Conservation (phyloP, 2,329 filamentous ascomycete genomes). For the Diaporthe sp. region DNA sequence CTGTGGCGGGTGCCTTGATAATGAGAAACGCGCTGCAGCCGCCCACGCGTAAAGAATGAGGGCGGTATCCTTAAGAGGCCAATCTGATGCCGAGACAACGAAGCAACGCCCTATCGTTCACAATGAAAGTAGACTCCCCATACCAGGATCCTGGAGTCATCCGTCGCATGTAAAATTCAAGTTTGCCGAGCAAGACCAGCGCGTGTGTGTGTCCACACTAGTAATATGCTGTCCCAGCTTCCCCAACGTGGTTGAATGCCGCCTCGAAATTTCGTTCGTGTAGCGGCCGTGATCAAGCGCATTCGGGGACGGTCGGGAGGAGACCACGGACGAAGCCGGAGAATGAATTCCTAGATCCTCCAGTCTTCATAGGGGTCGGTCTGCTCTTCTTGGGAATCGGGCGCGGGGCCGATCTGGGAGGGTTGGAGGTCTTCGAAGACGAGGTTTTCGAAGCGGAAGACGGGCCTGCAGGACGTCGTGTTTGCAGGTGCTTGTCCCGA, state of each 20-base stretch:
- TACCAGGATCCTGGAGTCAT: slow-evolving; percentile 32
- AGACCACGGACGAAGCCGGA: slow-evolving; percentile 54
- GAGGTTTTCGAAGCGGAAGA: slow-evolving; percentile 63
- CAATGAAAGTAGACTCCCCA: slow-evolving; percentile 35
- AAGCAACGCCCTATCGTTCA: slow-evolving; percentile 36
- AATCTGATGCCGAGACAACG: slow-evolving; percentile 38
- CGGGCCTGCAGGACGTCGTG: slow-evolving; percentile 71
- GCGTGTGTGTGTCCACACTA: slow-evolving; percentile 22
- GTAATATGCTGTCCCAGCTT: slow-evolving; percentile 4
- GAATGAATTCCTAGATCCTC: slow-evolving; percentile 53
- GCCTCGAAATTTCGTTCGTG: slow-evolving; percentile 40
- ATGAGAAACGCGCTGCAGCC: slow-evolving; percentile 30
- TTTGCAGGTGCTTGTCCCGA: slow-evolving; percentile 66
- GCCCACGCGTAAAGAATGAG: slow-evolving; percentile 34
- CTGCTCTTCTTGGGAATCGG: slow-evolving; percentile 41
- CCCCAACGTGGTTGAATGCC: slow-evolving; percentile 20
- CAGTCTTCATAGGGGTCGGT: slow-evolving; percentile 48
- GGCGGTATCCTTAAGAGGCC: slow-evolving; percentile 24
- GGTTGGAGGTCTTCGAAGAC: slow-evolving; percentile 48
- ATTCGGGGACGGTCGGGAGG: slow-evolving; percentile 53
- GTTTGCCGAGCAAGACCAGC: slow-evolving; percentile 30
- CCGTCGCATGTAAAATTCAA: slow-evolving; percentile 33
- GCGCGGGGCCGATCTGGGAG: slow-evolving; percentile 43
- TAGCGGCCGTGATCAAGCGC: slow-evolving; percentile 44
- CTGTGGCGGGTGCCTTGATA: slow-evolving; percentile 2